Conservation (phyloP, 2,329 filamentous ascomycete genomes). For the Tolypocladium tundrense region DNA sequence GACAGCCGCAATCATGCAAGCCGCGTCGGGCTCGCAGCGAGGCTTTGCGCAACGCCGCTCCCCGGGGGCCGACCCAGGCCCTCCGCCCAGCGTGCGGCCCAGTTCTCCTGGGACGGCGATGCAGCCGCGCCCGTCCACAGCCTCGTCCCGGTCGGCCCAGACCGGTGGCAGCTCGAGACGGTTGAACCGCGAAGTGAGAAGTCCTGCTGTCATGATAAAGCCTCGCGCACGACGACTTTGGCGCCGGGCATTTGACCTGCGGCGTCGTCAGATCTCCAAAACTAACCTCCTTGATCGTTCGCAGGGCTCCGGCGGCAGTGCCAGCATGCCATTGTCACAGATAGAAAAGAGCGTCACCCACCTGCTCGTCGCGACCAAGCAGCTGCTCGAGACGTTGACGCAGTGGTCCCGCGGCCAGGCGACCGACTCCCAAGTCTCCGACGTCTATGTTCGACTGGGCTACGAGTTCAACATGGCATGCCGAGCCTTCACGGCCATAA, state of each 20-base stretch:
- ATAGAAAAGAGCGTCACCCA: conserved; percentile 99
- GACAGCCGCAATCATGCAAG: conserved; percentile 32
- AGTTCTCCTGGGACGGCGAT: conserved; percentile 53
- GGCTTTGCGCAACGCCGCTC: conserved; percentile 47
- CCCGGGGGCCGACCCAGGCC: conserved; percentile 50
- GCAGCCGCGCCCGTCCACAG: conserved; percentile 53
- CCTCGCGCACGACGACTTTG: not conserved
- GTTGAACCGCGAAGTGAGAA: conserved; percentile 23
- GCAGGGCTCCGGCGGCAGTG: conserved; percentile 45
- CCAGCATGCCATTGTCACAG: conserved; percentile 72
- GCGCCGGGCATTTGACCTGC: not conserved
- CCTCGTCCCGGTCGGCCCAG: conserved; percentile 54
- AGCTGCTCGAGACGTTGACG: conserved; percentile 91
- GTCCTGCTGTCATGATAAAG: conserved; percentile 1
- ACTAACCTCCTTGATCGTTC: conserved; percentile 1
- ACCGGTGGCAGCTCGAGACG: conserved; percentile 16
- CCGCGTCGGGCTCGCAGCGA: conserved; percentile 36
- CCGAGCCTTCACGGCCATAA: conserved; percentile 91
- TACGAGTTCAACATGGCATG: conserved; percentile 99
- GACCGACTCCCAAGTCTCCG: conserved; percentile 89
- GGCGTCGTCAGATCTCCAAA: not conserved
- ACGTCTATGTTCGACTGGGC: conserved; percentile 92
- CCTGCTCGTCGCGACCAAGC: conserved; percentile 92
- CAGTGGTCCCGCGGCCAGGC: conserved; percentile 93
- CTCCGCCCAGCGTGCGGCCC: conserved; percentile 45